A percentile compares a stretch with the other conserved stretches of the same genome.
Conservation (phyloP, 345 rosid species). For the Camelina laxa region DNA sequence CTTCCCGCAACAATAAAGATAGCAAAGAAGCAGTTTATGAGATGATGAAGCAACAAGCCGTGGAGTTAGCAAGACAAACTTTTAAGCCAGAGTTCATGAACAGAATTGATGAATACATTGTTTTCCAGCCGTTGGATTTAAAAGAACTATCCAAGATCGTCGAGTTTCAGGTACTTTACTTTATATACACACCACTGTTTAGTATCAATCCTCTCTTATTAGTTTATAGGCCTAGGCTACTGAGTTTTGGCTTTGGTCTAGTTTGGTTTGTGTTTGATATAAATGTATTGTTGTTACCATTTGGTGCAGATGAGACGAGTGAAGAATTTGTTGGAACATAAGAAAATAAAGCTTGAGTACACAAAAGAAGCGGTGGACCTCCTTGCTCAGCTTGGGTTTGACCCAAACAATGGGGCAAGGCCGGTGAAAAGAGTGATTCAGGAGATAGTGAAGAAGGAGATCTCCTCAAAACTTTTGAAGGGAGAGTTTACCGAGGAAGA, state of each 20-base stretch:
- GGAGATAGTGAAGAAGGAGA: constrained; percentile 74
- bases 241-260: not conserved
- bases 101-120: constrained; percentile 85
- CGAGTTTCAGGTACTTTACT: constrained; percentile 67
- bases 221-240: not conserved
- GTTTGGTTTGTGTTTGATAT: not conserved
- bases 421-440: constrained; percentile 82
- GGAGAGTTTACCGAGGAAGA: constrained; percentile 77
- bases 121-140: constrained; percentile 82
- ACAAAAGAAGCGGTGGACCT: constrained; percentile 62
- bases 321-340: constrained; percentile 63
- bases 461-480: constrained; percentile 65
- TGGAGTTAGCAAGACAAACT: constrained; percentile 82
- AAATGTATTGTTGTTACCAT: not conserved
- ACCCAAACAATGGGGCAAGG: constrained; percentile 80
- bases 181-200: not conserved
- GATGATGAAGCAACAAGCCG: constrained; percentile 74
- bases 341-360: constrained; percentile 66
- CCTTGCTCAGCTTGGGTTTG: constrained; percentile 68
- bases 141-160: constrained; percentile 72
- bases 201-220: too few species aligned
- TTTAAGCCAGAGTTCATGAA: constrained; percentile 93
- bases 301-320: constrained; percentile 61
- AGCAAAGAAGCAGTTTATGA: constrained; percentile 78
- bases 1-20: constrained; percentile 63